These are phyloP conservation scores for Cephalotrichum gorgonifer DNA, from an alignment of 2,329 filamentous ascomycete species.

Conservation along the genomic window DNA sequence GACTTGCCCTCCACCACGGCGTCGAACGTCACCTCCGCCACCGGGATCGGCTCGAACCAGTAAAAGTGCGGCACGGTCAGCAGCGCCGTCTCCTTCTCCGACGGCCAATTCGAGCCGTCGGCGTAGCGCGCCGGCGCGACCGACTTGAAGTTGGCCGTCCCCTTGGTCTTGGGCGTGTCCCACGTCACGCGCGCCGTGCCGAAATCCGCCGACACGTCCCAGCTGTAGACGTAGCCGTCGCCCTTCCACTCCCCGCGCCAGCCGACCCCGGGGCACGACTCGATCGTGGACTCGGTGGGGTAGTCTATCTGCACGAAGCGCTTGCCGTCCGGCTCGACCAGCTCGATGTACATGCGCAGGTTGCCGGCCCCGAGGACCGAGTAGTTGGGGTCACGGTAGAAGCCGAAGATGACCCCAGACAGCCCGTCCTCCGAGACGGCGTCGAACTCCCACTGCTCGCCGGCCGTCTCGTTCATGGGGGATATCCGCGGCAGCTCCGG, in stretches of 20 bases:
- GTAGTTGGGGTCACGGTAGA: constrained; percentile 19
- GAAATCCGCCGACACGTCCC: constrained; percentile 9
- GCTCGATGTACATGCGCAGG: constrained; percentile 14
- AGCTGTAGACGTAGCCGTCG: constrained; percentile 8
- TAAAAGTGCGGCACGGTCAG: constrained; percentile 10
- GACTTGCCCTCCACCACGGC: constrained; percentile 8
- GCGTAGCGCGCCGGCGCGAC: constrained; percentile 8
- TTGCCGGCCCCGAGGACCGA: constrained; percentile 16
- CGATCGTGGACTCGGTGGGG: constrained; percentile 11
- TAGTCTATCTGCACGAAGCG: constrained; percentile 15
- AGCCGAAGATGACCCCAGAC: constrained; percentile 15
- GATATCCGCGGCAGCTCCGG: constrained; percentile 10
- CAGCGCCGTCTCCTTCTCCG: constrained; percentile 1
- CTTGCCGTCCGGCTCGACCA: constrained; percentile 12
- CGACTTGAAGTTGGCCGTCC: constrained; percentile 9
- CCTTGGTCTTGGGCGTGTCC: constrained; percentile 8
- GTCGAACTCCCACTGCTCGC: constrained; percentile 20
- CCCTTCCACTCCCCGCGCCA: constrained; percentile 6
- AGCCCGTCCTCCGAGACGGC: constrained; percentile 14
- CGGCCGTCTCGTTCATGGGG: constrained; percentile 14
- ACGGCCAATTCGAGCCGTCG: constrained; percentile 7
- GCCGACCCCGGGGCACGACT: constrained; percentile 10
- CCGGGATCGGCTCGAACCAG: constrained; percentile 12
- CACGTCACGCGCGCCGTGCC: constrained; percentile 1
- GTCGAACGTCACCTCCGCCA: constrained; percentile 8